Percentiles rank a stretch among this genome's conserved stretches.
phyloP scores from a whole-genome alignment of 768 basidiomycete genomes.

The Pulveroboletus sp. region DNA sequence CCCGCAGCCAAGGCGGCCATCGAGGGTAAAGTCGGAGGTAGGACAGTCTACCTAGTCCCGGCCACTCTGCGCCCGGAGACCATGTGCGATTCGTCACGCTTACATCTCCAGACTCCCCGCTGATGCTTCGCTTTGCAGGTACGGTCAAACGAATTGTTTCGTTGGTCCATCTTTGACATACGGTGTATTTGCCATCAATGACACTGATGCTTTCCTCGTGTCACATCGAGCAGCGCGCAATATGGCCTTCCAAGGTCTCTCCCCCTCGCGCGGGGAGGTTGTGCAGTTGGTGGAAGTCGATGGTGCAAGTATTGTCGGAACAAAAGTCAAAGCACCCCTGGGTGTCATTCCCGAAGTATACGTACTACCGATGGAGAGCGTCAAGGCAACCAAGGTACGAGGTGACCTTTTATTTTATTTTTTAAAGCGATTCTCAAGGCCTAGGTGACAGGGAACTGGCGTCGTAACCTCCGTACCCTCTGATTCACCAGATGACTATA shows the following conservation, averaged over 20 bases:
- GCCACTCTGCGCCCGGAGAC: slow-evolving; percentile 96
- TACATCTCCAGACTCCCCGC: neutral
- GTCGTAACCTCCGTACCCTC: slow-evolving; percentile 98
- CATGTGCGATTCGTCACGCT: slow-evolving; percentile 52
- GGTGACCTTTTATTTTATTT: neutral
- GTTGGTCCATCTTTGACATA: slow-evolving; percentile 90
- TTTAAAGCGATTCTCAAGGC: slow-evolving; percentile 1
- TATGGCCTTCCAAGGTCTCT: slow-evolving; percentile 93
- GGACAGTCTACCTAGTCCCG: slow-evolving; percentile 89
- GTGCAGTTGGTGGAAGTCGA: slow-evolving; percentile 72
- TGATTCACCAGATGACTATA: slow-evolving; percentile 96
- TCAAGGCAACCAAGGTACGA: slow-evolving; percentile 84
- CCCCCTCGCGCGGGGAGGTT: slow-evolving; percentile 65
- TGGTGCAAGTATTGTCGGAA: slow-evolving; percentile 79
- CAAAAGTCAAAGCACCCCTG: slow-evolving; percentile 86
- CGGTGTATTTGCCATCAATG: slow-evolving; percentile 85
- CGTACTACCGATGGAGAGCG: slow-evolving; percentile 98
- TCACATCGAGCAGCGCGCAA: slow-evolving; percentile 91
- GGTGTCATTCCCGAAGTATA: slow-evolving; percentile 82
- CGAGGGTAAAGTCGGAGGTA: slow-evolving; percentile 63
- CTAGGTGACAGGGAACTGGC: slow-evolving; percentile 73
- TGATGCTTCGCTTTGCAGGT: slow-evolving; percentile 45
- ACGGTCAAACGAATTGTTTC: slow-evolving; percentile 98
- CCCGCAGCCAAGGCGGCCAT: slow-evolving; percentile 60
- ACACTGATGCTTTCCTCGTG: slow-evolving; percentile 83